phyloP scores from a whole-genome alignment of 1,139 yeast species.

The Pneumocystis wakefieldiae region DNA sequence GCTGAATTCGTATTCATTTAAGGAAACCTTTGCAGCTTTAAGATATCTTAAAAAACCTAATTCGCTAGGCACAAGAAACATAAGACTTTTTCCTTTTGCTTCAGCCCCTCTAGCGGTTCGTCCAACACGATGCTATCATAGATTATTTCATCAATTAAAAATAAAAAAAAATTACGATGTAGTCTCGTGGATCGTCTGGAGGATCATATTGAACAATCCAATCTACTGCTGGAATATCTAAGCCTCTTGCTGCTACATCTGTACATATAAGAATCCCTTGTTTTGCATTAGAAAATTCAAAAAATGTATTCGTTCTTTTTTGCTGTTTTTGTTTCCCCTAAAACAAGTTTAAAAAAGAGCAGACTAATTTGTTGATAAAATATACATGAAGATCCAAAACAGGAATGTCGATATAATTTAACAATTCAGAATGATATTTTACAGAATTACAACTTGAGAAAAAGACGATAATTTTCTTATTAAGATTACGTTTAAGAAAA shows the following conservation, averaged over 20 bases:
- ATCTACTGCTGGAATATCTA: constrained; percentile 92
- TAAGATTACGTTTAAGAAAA: constrained; percentile 72
- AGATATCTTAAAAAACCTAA: constrained; percentile 86
- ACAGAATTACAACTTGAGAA: constrained; percentile 94
- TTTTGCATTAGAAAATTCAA: constrained; percentile 93
- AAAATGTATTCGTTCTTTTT: constrained; percentile 91
- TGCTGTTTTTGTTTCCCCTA: constrained; percentile 86
- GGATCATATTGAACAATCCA: constrained; percentile 98
- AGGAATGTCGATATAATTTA: constrained; percentile 90
- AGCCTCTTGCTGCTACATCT: constrained; percentile 96
- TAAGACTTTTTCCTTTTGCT: constrained; percentile 71
- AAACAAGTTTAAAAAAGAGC: background rate
- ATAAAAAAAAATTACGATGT: constrained; percentile 30
- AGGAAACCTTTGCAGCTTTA: constrained; percentile 92
- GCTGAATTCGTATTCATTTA: constrained; percentile 89
- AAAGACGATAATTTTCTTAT: constrained; percentile 85
- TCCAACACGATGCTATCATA: constrained; percentile 64
- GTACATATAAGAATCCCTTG: constrained; percentile 88
- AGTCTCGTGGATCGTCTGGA: constrained; percentile 98
- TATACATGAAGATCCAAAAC: constrained; percentile 75
- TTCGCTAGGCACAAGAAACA: constrained; percentile 90
- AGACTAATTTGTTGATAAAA: background rate
- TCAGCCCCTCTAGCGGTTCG: constrained; percentile 89
- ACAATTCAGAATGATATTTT: constrained; percentile 82
- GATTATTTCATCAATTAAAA: background rate